A percentile compares a stretch with the other conserved stretches of the same genome.
phyloP scores from a whole-genome alignment of 306 rosid genomes.

The Castanea crenata region DNA sequence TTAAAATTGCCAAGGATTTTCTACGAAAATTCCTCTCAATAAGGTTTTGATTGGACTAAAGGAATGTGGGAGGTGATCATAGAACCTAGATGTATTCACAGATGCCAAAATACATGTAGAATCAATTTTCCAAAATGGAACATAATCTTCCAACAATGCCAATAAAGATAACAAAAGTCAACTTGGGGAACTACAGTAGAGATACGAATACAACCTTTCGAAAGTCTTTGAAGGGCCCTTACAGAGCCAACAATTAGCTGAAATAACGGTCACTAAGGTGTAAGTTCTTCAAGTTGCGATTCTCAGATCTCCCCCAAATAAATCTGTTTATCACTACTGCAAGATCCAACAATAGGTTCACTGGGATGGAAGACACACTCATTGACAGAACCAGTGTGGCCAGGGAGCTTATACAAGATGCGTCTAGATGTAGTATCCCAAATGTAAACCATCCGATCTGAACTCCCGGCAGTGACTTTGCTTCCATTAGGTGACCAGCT shows the following conservation, averaged over 20 bases:
- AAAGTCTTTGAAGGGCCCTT: not conserved
- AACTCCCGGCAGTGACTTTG: constrained; percentile 90
- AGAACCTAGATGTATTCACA: too few species aligned
- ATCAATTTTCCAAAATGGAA: too few species aligned
- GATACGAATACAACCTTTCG: not conserved
- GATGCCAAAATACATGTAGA: too few species aligned
- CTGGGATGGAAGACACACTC: constrained; percentile 82
- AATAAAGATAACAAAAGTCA: not conserved
- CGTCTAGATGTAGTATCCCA: constrained; percentile 95
- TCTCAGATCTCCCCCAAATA: constrained; percentile 80
- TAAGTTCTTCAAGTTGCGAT: not conserved
- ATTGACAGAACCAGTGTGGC: constrained; percentile 73
- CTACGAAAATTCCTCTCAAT: too few species aligned
- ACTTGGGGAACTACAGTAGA: not conserved
- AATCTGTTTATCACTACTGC: constrained; percentile 88
- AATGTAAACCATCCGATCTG: constrained; percentile 88
- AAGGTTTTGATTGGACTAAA: too few species aligned
- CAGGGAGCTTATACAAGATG: constrained; percentile 92
- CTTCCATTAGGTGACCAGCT: constrained; percentile 93
- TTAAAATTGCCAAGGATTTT: too few species aligned
- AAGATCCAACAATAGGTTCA: constrained; percentile 82
- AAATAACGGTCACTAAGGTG: not conserved
- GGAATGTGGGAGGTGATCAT: too few species aligned
- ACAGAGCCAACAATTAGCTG: not conserved
- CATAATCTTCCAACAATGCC: too few species aligned